A percentile compares a stretch with the other conserved stretches of the same genome.
Conservation (phyloP, 805 yeast genomes). For the Monosporozyma yasuniensis region DNA sequence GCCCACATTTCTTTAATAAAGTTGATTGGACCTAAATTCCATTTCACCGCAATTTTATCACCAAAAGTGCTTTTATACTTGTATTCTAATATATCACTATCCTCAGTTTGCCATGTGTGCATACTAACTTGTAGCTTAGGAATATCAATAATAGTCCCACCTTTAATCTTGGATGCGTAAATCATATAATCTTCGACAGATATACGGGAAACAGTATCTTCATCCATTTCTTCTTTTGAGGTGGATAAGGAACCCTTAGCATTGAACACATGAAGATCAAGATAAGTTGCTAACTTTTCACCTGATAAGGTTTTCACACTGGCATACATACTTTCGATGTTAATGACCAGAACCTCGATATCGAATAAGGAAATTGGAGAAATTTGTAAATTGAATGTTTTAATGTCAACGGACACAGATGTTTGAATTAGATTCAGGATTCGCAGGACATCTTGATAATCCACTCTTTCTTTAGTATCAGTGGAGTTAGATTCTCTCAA, state of each 20-base stretch:
- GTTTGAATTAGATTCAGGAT: slow-evolving; percentile 44
- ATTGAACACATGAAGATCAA: slow-evolving; percentile 54
- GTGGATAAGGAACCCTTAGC: slow-evolving; percentile 60
- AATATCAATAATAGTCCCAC: slow-evolving; percentile 72
- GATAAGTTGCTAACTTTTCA: slow-evolving; percentile 38
- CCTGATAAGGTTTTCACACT: slow-evolving; percentile 36
- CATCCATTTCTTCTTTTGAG: slow-evolving; percentile 42
- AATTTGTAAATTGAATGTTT: slow-evolving; percentile 49
- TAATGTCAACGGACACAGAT: slow-evolving; percentile 53
- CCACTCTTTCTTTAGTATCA: slow-evolving; percentile 16
- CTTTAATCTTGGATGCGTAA: slow-evolving; percentile 51
- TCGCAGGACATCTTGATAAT: slow-evolving; percentile 25
- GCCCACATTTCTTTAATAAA: slow-evolving; percentile 90
- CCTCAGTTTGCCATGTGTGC: slow-evolving; percentile 59
- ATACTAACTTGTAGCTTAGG: slow-evolving; percentile 69
- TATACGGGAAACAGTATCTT: slow-evolving; percentile 37
- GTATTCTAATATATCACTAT: slow-evolving; percentile 52
- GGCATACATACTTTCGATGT: slow-evolving; percentile 46
- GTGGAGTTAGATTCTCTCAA: slow-evolving; percentile 46
- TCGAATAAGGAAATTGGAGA: slow-evolving; percentile 81
- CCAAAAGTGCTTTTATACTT: slow-evolving; percentile 67
- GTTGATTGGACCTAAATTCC: slow-evolving; percentile 90
- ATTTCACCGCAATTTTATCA: slow-evolving; percentile 81
- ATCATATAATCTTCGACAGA: slow-evolving; percentile 47
- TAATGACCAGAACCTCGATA: slow-evolving; percentile 59